Evolutionary conservation across 2,329 filamentous ascomycete species (phyloP).

Genomic region (Verticillium longisporum): DNA sequence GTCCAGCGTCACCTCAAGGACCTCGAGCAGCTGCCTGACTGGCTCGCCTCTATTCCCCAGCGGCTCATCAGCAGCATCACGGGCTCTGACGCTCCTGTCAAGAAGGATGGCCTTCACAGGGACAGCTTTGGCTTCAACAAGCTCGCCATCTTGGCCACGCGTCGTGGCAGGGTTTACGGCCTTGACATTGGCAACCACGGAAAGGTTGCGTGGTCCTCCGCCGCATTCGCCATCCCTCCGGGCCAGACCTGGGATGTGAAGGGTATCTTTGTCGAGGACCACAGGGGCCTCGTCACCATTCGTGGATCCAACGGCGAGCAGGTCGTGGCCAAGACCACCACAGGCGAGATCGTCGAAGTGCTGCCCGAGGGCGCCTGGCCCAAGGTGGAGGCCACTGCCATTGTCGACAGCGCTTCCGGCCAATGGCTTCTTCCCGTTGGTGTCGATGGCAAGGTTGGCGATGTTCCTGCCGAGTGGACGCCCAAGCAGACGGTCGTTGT

Average conservation of each 20-base stretch:
- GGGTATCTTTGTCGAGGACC: slow-evolving; percentile 57
- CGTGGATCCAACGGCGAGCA: slow-evolving; percentile 56
- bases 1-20: slow-evolving; percentile 76
- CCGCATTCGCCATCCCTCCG: slow-evolving; percentile 50
- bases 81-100: slow-evolving; percentile 42
- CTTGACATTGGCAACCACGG: slow-evolving; percentile 72
- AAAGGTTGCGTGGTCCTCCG: slow-evolving; percentile 66
- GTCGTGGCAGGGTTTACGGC: slow-evolving; percentile 71
- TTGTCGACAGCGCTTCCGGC: slow-evolving; percentile 45
- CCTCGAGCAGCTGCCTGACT: slow-evolving; percentile 67
- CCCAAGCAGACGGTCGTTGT: slow-evolving; percentile 50
- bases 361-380: slow-evolving; percentile 31
- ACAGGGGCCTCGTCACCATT: slow-evolving; percentile 47
- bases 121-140: slow-evolving; percentile 89
- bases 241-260: slow-evolving; percentile 59
- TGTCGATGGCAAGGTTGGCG: slow-evolving; percentile 38
- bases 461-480: slow-evolving; percentile 35
- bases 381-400: slow-evolving; percentile 31
- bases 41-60: slow-evolving; percentile 61
- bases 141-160: slow-evolving; percentile 72
- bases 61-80: slow-evolving; percentile 61
- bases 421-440: slow-evolving; percentile 49
- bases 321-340: slow-evolving; percentile 46
- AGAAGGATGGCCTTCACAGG: slow-evolving; percentile 43
- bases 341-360: slow-evolving; percentile 43